Evolutionary conservation across 176 grass and related monocot genomes (phyloP), one percentile per base, ranked within the genome.

Genomic region (Cenchrus fungigraminus): DNA sequence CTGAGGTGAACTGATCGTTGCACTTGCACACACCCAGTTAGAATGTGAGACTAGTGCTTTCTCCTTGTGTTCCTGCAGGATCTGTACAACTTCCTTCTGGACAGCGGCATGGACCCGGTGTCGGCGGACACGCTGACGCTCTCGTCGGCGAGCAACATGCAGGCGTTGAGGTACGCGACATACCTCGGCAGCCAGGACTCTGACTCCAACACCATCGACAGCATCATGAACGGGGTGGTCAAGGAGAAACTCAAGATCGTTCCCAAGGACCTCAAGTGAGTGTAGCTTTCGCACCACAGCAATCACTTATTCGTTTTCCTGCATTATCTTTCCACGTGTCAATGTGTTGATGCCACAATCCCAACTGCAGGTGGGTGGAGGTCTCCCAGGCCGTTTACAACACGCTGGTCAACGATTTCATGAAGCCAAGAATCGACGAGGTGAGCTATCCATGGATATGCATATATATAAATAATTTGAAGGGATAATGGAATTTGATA

Each of bases 401-500:
- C 16, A 84, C 90, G 37, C 53, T 97, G 68, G 77, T 81, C 11
- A 88, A 86, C 40, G 95, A 97, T 34, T 90, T 94, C 84, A 95
- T 97, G 95, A 97, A 95, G 53, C 95, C 95, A 46, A 92, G 90
- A 68, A 90, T 97, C 61, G 65, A 82, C 16, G 95, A 97, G 92
- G 95, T 81, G 34, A 32, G 6, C 32, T 2, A 5, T 64, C 8
- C 10, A 54, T 15, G 31, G 0, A 20, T 47, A 12, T 22, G 8
- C 5, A 29, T 1, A 6, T 25, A 25, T 8, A 13, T n/a, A 50
- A 4, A 40, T 40, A 7, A 6, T 4, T 6, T 32, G 12, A 65
- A 47, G 19, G 19, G 43, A 12, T 71, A 71, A 46, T 51, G 43
- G 13, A 50, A 22, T 12, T 43, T n/a, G 9, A 16, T 22, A 45